Conservation (phyloP, 305 asterid species). For the Solanum chacoense region DNA sequence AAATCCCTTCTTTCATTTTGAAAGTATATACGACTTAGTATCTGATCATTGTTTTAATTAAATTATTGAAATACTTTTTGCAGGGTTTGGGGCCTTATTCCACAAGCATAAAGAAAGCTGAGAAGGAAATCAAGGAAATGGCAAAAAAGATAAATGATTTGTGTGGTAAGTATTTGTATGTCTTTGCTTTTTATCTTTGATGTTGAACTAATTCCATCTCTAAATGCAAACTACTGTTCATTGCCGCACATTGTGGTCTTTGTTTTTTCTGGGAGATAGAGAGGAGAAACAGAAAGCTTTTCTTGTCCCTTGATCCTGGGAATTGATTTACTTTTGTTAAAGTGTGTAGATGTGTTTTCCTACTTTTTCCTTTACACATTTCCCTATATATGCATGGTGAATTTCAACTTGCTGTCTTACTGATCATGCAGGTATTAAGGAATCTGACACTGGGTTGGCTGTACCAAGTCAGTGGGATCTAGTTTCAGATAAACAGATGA, state of each 20-base stretch:
- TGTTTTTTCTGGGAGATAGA: not conserved
- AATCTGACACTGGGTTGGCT: slow-evolving; percentile 97
- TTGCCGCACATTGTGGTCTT: not conserved
- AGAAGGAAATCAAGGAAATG: slow-evolving; percentile 16
- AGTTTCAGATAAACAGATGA: slow-evolving; percentile 98
- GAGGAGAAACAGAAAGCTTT: not conserved
- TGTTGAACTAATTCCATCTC: not conserved
- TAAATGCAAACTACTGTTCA: not conserved
- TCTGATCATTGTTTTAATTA: not conserved
- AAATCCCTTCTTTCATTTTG: not conserved
- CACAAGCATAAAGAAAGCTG: slow-evolving; percentile 9
- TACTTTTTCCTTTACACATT: not conserved
- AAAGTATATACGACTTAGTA: not conserved
- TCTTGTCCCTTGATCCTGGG: not conserved
- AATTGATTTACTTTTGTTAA: not conserved
- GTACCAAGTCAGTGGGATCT: slow-evolving; percentile 99
- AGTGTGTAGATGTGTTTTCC: not conserved
- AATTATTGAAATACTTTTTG: not conserved
- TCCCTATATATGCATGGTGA: not conserved
- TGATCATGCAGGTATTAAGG: slow-evolving; percentile 68
- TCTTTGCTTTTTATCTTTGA: not conserved
- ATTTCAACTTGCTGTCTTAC: not conserved
- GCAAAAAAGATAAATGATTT: slow-evolving; percentile 20
- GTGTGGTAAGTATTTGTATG: slow-evolving; percentile 7
- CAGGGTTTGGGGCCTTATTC: slow-evolving; percentile 24